Evolutionary conservation across 2,329 filamentous ascomycete species (phyloP).

Genomic region (Colletotrichum gigasporum): DNA sequence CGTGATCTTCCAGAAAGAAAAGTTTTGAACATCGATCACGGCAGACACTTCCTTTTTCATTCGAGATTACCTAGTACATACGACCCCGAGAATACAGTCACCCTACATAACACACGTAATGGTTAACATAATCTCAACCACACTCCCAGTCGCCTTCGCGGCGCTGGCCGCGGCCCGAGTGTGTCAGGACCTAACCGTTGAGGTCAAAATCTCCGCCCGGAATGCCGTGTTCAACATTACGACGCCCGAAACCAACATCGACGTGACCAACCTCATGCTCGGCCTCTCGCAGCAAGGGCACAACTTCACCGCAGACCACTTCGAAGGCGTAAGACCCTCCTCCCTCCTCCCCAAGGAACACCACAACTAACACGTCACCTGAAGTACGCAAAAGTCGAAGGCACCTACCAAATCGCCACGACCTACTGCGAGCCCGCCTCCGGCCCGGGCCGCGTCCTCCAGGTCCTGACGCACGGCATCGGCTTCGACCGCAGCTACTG

Average conservation of each 20-base stretch:
- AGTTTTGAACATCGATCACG: too few species aligned
- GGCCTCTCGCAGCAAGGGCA: slow-evolving; percentile 57
- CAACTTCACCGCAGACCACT: slow-evolving; percentile 56
- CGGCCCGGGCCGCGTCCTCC: slow-evolving; percentile 47
- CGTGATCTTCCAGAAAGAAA: too few species aligned
- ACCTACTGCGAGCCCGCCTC: slow-evolving; percentile 68
- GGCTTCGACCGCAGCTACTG: slow-evolving; percentile 63
- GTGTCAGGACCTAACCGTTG: slow-evolving; percentile 62
- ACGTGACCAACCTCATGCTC: slow-evolving; percentile 65
- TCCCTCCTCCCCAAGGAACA: background rate
- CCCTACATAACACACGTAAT: slow-evolving; percentile 30
- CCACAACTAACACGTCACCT: background rate
- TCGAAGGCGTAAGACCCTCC: slow-evolving; percentile 51
- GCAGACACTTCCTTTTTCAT: background rate
- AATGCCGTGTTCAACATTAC: slow-evolving; percentile 63
- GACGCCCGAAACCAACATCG: slow-evolving; percentile 61
- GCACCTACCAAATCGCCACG: slow-evolving; percentile 65
- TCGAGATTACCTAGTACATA: background rate
- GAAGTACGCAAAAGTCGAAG: slow-evolving; percentile 60
- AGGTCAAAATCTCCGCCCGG: slow-evolving; percentile 62
- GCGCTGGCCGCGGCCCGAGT: slow-evolving; percentile 43
- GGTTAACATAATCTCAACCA: slow-evolving; percentile 30
- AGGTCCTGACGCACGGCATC: slow-evolving; percentile 53
- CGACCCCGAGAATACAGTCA: background rate
- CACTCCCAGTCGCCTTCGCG: slow-evolving; percentile 37